Conservation (phyloP, 176 grass and related monocot genomes). For the Oryza coarctata region DNA sequence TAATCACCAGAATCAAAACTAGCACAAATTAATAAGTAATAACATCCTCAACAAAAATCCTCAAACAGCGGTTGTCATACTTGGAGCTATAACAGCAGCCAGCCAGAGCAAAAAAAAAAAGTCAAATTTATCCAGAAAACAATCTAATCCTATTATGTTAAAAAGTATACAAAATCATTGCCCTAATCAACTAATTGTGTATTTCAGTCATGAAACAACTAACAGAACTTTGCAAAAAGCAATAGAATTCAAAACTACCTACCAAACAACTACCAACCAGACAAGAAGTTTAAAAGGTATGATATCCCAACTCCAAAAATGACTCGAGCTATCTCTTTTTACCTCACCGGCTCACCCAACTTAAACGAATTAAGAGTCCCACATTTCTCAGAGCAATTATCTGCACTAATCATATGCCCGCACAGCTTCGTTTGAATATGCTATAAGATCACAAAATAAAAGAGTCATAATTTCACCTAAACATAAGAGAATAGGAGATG, state of each 20-base stretch:
- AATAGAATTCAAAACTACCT: slow-evolving; percentile 37
- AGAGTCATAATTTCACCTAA: neutral
- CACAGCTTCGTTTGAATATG: neutral
- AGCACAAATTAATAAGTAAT: slow-evolving; percentile 2
- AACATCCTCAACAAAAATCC: slow-evolving; percentile 10
- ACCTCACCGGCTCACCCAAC: neutral
- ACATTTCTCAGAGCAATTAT: slow-evolving; percentile 31
- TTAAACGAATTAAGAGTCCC: slow-evolving; percentile 19
- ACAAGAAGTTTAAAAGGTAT: slow-evolving; percentile 38
- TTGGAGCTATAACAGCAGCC: neutral
- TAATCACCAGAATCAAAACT: neutral
- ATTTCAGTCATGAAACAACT: slow-evolving; percentile 27
- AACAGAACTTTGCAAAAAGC: slow-evolving; percentile 26
- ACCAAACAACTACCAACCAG: slow-evolving; percentile 46
- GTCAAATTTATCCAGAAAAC: neutral
- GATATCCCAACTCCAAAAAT: slow-evolving; percentile 34
- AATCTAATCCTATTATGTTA: neutral
- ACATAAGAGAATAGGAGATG: neutral
- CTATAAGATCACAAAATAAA: neutral
- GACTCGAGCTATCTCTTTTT: slow-evolving; percentile 17
- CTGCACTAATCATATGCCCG: slow-evolving; percentile 2
- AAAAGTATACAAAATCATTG: neutral
- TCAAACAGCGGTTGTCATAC: neutral
- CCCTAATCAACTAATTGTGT: neutral
- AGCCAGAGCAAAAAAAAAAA: neutral